Conservation (phyloP, 805 yeast species). For the Wickerhamomyces tratensis region DNA sequence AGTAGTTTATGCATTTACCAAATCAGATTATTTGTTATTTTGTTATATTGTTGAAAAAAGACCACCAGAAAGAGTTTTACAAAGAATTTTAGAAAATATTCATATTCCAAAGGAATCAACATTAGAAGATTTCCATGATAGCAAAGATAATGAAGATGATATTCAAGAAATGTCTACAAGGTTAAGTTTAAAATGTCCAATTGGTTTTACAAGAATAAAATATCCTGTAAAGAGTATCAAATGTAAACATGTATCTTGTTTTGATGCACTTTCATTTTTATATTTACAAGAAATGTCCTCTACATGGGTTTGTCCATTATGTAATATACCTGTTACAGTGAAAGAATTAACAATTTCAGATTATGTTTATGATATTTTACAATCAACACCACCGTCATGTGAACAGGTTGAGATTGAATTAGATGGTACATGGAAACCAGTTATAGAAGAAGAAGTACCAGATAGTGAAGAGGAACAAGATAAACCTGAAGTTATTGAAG, state of each 20-base stretch:
- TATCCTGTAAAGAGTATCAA: constrained; percentile 60
- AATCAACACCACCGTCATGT: constrained; percentile 39
- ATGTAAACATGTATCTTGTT: constrained; percentile 82
- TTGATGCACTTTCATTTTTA: constrained; percentile 70
- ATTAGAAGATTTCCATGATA: constrained; percentile 31
- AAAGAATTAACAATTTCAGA: constrained; percentile 66
- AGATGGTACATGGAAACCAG: constrained; percentile 66
- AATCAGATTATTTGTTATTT: constrained; percentile 38
- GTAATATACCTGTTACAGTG: constrained; percentile 42
- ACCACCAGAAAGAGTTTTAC: constrained; percentile 31
- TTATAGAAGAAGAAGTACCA: constrained; percentile 17
- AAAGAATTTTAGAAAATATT: constrained; percentile 32
- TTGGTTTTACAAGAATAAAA: constrained; percentile 60
- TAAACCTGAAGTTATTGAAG: constrained; percentile 1
- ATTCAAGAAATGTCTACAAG: constrained; percentile 56
- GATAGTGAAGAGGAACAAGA: constrained; percentile 2
- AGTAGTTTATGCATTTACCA: constrained; percentile 49
- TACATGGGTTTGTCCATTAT: constrained; percentile 84
- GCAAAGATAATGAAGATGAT: constrained; percentile 58
- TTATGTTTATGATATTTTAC: constrained; percentile 54
- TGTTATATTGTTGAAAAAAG: constrained; percentile 48
- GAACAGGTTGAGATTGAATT: constrained; percentile 58
- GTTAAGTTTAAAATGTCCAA: constrained; percentile 68
- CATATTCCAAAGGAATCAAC: constrained; percentile 47
- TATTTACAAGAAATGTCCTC: constrained; percentile 73